Base-by-base conservation (phyloP, 306 rosid species). In the Malus asiatica region DNA sequence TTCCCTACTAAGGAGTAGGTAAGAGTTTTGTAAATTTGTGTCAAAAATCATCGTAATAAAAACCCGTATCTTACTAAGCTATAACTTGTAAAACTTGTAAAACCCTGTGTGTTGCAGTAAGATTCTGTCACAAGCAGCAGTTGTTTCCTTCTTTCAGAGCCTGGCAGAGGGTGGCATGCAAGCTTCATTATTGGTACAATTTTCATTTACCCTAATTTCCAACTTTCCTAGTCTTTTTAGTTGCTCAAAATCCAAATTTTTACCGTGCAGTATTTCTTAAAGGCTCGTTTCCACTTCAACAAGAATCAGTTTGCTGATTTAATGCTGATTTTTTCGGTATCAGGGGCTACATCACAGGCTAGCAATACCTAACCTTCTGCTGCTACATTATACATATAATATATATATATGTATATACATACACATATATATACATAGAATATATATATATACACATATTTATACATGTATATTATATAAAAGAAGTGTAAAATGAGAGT, bases 301-400 rank as follows among this genome's bases (percentile, higher is more conserved):
- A 95, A 90, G 78, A 79, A 88, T 82, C 96, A 95, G 83, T 92
- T 78, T 66, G 97, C 98, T 20, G 97, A 90, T 85, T 53, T 92
- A 77, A 52, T 95, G 91, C 86, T 95, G 68, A 80, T 90, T 57
- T 4, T 53, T 1, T 97, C 96, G 69, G 73, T 87, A 76, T 81
- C 91, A 74, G 92, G 85, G 38, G 81, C 97, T 51, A 20, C 89
- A 40, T 71, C 93, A 74, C 98, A 92, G 86, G 98, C 88, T 80
- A 5, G 83, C 73, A 9, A 33, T 76, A 55, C 68, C 42, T 11
- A 42, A 5, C 30, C 68, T 40, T 69, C 10, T 73, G 58, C 78
- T 77, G 20, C 75, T 64, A 11, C 58, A 79, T 69, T 9, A 10
- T 44, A 44, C 12, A 42, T 42, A 42, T 11, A 9, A 42, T 42